phyloP scores from a whole-genome alignment of 768 basidiomycete species.

The Zangia roseola region DNA sequence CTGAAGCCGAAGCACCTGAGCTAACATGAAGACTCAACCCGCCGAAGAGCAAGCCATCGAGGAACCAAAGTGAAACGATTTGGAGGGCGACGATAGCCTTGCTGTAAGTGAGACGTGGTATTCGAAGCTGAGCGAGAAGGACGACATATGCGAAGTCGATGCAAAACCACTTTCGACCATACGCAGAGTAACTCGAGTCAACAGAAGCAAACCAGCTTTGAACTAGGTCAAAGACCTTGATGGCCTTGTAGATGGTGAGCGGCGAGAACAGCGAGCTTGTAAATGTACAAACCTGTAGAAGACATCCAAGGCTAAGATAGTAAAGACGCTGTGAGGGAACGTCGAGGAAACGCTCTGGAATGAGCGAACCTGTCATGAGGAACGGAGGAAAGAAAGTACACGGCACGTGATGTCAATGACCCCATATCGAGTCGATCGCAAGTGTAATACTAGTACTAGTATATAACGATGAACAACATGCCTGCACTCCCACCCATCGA shows the following conservation, averaged over 20 bases:
- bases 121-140: constrained; percentile 60
- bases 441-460: no score
- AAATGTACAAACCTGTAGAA: constrained; percentile 61
- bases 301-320: constrained; percentile 67
- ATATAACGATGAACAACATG: constrained; percentile 31
- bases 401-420: constrained; percentile 16
- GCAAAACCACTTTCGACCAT: constrained; percentile 69
- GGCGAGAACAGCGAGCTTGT: rapidly evolving
- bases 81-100: constrained; percentile 63
- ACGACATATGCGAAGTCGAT: constrained; percentile 63
- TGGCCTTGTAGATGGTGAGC: constrained; percentile 45
- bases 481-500: constrained; percentile 57
- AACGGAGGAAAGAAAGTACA: neutral
- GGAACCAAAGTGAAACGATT: constrained; percentile 56
- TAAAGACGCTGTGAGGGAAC: constrained; percentile 80
- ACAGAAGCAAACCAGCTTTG: constrained; percentile 49
- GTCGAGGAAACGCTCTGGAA: constrained; percentile 73
- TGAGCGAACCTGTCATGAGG: constrained; percentile 44
- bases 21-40: constrained; percentile 60
- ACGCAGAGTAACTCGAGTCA: constrained; percentile 41
- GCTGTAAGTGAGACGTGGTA: constrained; percentile 71
- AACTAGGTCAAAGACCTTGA: constrained; percentile 73
- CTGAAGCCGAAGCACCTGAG: constrained; percentile 11
- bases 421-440: constrained; percentile 8
- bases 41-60: constrained; percentile 72